Evolutionary conservation across 2,329 filamentous ascomycete species (phyloP), one percentile per base, ranked within the genome.

Genomic region (Cordyceps militaris): DNA sequence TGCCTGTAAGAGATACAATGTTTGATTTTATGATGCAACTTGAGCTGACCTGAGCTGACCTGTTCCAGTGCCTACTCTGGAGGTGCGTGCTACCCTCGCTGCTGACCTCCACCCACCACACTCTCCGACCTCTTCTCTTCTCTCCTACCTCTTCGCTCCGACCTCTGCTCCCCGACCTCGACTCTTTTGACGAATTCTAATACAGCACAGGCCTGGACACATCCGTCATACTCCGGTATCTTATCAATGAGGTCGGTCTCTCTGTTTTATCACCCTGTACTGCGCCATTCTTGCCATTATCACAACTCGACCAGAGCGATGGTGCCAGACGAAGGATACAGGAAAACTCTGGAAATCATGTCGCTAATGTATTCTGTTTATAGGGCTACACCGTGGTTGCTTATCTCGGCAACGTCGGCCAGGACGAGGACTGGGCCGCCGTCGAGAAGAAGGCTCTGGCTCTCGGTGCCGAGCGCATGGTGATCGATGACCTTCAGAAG

Each of bases 361-460:
- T 65, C 46, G 60, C 36, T 57, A 34, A 23, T 23, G 9, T 23
- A 16, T 23, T 34, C n/a, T 34, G 19, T 34, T 34, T 16, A 28
- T 28, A 62, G 59, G 63, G 62, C 43, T 64, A 67, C 60, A 60
- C 40, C 16, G 58, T 61, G 11, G 59, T 66, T 53, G 52, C 38
- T 59, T 76, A 71, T 64, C 76, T 86, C 71, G 85, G 83, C 71
- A 78, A 89, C 74, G 82, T 87, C 65, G 86, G 86, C 48, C 85
- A 89, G 72, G 81, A 84, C 64, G 86, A 89, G 74, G 85, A 89
- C 72, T 89, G 82, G 64, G 79, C 81, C 58, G 84, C 80, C 58
- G 88, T 86, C 52, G 82, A 87, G 73, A 78, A 79, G 66, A 90
- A 90, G 78, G 87, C 87, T 56, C 70, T 67, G 19, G 57, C 52